Base-by-base conservation (phyloP, 176 grass and related monocot genomes). In the Aegilops sharonensis region DNA sequence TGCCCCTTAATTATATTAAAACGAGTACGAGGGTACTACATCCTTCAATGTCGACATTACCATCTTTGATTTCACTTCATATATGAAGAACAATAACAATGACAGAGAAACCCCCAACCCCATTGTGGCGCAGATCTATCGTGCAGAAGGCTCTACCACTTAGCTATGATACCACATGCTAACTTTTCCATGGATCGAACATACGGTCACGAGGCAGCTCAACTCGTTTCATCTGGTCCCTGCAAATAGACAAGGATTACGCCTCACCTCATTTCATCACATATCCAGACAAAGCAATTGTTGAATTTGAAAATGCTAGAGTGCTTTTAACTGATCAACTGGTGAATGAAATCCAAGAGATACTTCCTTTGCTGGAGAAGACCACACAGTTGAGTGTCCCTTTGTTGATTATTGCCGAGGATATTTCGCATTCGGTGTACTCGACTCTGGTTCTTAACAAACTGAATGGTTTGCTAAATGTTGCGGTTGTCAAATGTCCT, bases 191-290 rank as follows among this genome's bases (percentile, higher is more conserved):
- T 8, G 36, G 36, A 39, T 39, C 36, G 36, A 39, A 39, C 36
- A 39, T n/a, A n/a, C n/a, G n/a, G n/a, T n/a, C n/a, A n/a, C n/a
- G n/a, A n/a, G n/a, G n/a, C n/a, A n/a, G n/a, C n/a, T n/a, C n/a
- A n/a, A n/a, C n/a, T n/a, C n/a, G n/a, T n/a, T n/a, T n/a, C n/a
- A n/a, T n/a, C n/a, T n/a, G n/a, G n/a, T n/a, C 63, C 68, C 42
- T 94, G 74, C 89, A 98, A 91, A 91, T 98, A 86, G 90, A 95
- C 75, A 95, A 98, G 87, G 95, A 93, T 17, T 95, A 98, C 89
- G 64, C 92, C 48, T 98, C 96, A 70, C 96, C 96, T 57, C 90
- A 98, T 78, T 98, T 95, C 90, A 92, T 95, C 80, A 98, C 96
- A 88, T 95, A 98, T 88, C 96, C 93, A 88, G 88, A 98, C 64